These are phyloP conservation scores for Naumovozyma dairenensis DNA, from an alignment of 805 yeast species.

Conservation along the genomic window DNA sequence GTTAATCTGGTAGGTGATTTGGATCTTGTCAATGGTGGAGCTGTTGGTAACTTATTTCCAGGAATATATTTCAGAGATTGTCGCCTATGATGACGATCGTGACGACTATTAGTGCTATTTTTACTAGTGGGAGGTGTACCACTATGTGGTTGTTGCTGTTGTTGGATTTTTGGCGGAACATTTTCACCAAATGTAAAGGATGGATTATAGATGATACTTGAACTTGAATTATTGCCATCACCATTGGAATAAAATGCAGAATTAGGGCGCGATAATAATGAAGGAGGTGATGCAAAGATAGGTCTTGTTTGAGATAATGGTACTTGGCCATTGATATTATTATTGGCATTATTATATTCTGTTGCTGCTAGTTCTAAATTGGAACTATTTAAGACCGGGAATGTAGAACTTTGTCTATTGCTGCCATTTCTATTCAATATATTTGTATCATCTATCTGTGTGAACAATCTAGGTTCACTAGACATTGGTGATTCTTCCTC, in stretches of 20 bases:
- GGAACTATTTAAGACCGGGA: background rate
- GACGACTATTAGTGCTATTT: background rate
- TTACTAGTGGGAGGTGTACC: background rate
- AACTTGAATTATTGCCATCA: conserved; percentile 27
- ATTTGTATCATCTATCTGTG: conserved; percentile 1
- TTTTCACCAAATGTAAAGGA: conserved; percentile 26
- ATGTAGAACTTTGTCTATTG: background rate
- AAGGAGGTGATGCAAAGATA: conserved; percentile 14
- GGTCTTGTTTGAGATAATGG: conserved; percentile 5
- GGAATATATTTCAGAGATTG: conserved; percentile 26
- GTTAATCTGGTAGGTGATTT: conserved; percentile 19
- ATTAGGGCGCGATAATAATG: conserved; percentile 9
- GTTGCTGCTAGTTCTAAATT: no score
- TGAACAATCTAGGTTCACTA: conserved; percentile 2
- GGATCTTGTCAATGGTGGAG: conserved; percentile 20
- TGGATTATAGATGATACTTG: conserved; percentile 26
- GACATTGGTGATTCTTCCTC: conserved; percentile 21
- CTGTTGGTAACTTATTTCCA: conserved; percentile 25
- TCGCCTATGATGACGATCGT: conserved; percentile 7
- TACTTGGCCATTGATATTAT: no score
- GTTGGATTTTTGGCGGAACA: background rate
- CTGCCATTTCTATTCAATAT: no score
- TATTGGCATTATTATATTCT: background rate
- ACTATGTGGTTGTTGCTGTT: background rate
- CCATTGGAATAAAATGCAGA: conserved; percentile 19